Conservation (phyloP, 371 early-diverging fungal genomes). For the Blakeslea trispora region DNA sequence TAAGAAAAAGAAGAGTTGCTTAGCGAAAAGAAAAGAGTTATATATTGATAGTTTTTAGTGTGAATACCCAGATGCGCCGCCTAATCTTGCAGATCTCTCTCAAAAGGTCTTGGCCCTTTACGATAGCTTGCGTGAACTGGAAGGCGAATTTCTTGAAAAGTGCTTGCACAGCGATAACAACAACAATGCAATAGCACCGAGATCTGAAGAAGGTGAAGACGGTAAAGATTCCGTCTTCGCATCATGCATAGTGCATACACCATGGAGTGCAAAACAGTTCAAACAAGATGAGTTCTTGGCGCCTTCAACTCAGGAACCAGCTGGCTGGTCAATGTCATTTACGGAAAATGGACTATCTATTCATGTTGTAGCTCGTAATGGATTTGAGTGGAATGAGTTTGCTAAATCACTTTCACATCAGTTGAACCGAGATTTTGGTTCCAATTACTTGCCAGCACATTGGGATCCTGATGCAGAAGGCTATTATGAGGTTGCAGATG, state of each 20-base stretch:
- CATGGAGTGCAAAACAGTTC: too few relatives aligned
- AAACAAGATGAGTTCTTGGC: neutral
- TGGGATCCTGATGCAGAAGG: constrained; percentile 36
- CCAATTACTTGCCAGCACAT: constrained; percentile 17
- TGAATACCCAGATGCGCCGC: constrained; percentile 56
- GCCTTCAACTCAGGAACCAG: constrained; percentile 17
- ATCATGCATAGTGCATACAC: too few relatives aligned
- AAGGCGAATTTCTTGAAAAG: constrained; percentile 43
- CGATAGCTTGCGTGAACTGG: constrained; percentile 42
- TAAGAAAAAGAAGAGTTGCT: too few relatives aligned
- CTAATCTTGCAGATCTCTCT: constrained; percentile 47
- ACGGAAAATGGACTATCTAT: constrained; percentile 36
- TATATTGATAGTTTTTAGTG: constrained; percentile 33
- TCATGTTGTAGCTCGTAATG: constrained; percentile 33
- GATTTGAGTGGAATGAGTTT: constrained; percentile 36
- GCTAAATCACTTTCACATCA: constrained; percentile 36
- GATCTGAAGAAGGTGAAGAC: neutral
- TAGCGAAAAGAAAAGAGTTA: too few relatives aligned
- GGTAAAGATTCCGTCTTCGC: too few relatives aligned
- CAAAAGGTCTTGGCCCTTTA: constrained; percentile 49
- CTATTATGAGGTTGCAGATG: constrained; percentile 14
- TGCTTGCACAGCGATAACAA: constrained; percentile 26
- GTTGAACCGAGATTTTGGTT: constrained; percentile 31
- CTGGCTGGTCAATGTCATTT: constrained; percentile 47
- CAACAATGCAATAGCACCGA: constrained; percentile 5